These are phyloP conservation scores for Colletotrichum shisoi DNA, from an alignment of 2,329 filamentous ascomycete genomes.

Conservation along the genomic window DNA sequence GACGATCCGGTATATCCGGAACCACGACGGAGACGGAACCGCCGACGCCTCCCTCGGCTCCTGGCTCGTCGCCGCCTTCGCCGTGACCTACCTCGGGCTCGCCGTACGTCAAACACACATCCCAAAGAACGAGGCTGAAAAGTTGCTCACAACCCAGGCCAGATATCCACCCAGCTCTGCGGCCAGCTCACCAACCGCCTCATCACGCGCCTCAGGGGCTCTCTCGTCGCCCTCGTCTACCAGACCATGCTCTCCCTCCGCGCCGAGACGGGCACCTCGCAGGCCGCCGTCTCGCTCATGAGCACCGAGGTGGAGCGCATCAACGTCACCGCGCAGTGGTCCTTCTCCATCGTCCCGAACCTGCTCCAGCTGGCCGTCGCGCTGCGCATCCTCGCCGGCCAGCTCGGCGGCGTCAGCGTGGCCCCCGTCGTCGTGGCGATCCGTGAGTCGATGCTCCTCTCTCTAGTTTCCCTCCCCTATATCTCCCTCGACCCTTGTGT, in stretches of 20 bases:
- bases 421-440: constrained; percentile 52
- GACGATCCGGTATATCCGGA: constrained; percentile 33
- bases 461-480: no score
- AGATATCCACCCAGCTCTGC: constrained; percentile 26
- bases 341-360: constrained; percentile 37
- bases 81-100: constrained; percentile 53
- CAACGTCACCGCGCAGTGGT: constrained; percentile 40
- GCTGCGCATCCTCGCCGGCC: constrained; percentile 42
- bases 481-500: no score
- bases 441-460: constrained; percentile 42
- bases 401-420: constrained; percentile 53
- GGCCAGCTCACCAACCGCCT: constrained; percentile 41
- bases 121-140: no score
- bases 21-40: background rate
- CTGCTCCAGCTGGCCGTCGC: constrained; percentile 42
- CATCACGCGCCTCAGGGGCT: constrained; percentile 43
- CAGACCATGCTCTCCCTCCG: constrained; percentile 41
- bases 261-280: constrained; percentile 28
- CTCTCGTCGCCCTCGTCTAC: constrained; percentile 44
- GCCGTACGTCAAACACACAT: constrained; percentile 40
- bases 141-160: background rate
- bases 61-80: constrained; percentile 52
- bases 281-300: constrained; percentile 43
- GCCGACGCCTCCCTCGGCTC: constrained; percentile 44
- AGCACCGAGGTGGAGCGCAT: constrained; percentile 46